Base-by-base conservation (phyloP, 2,329 filamentous ascomycete species). In the Alternaria consortialis region DNA sequence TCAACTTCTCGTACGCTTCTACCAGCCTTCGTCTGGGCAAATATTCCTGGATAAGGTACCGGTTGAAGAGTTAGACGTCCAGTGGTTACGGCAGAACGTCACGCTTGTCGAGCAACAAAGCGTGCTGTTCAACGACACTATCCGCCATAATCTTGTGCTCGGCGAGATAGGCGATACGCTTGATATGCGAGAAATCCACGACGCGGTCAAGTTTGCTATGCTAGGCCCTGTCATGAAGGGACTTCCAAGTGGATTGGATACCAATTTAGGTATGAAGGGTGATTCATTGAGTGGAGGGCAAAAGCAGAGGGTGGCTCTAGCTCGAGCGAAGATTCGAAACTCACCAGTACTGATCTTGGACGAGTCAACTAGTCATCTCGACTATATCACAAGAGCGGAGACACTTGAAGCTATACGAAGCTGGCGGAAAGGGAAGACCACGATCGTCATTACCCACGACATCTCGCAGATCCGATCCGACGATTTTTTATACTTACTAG, bases 371-470 rank as follows among this genome's bases (percentile, higher is more conserved):
- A 95, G 92, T 76, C 92, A 92, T 0, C 81, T 98, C 9, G 94
- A 98, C 69, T 87, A 89, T n/a, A 83, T 85, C 9, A 94, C 86
- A 57, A 86, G 90, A 62, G 80, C 80, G 0, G 77, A 88, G 12
- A 85, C 97, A 37, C 90, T 97, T 84, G 86, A 91, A 42, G 87
- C 89, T 0, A 90, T 97, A 53, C 85, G 92, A 7, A 73, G 85
- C 20, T 97, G 93, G 94, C 85, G 95, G 23, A 82, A 80, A 36
- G 90, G 86, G 0, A 95, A 92, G 75, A 97, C 94, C 0, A 98
- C 94, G 0, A 91, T 98, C 53, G 88, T 98, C 66, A 94, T 98
- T 69, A 97, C 95, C 0, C 94, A 98, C 72, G 93, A 98, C 65
- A 86, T 95, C 32, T 85, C 87, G 0, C 91, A 94, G 66, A 94